Conservation (phyloP, 2,329 filamentous ascomycete species). For the Fusarium anguioides region DNA sequence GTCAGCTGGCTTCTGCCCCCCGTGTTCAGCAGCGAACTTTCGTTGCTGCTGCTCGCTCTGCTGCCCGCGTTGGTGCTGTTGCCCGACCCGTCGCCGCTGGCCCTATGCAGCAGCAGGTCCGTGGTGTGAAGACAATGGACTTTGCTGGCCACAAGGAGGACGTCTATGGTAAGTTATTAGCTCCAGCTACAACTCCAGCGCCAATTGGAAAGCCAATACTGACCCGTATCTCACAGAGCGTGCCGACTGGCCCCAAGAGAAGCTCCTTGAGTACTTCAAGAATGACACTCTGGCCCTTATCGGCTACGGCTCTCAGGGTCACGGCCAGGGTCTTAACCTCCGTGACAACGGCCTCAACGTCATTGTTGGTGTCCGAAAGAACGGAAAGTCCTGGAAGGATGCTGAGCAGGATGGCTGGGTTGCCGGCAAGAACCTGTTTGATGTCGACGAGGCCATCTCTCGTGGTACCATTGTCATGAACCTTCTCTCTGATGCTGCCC, state of each 20-base stretch:
- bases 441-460: conserved; percentile 94
- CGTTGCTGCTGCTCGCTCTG: conserved; percentile 68
- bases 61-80: conserved; percentile 65
- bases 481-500: conserved; percentile 95
- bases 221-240: conserved; percentile 73
- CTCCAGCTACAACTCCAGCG: neutral
- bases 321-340: conserved; percentile 99
- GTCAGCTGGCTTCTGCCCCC: conserved; percentile 68
- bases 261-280: conserved; percentile 99
- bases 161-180: conserved; percentile 78
- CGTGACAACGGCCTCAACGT: conserved; percentile 99
- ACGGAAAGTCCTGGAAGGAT: conserved; percentile 98
- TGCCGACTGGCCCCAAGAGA: conserved; percentile 97
- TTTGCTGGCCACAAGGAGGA: conserved; percentile 96
- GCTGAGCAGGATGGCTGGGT: conserved; percentile 98
- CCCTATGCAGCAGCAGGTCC: conserved; percentile 74
- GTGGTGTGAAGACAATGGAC: conserved; percentile 98
- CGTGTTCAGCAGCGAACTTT: conserved; percentile 72
- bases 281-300: conserved; percentile 99
- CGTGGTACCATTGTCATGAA: conserved; percentile 99
- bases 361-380: conserved; percentile 98
- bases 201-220: conserved; percentile 32
- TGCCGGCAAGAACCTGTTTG: conserved; percentile 98
- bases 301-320: conserved; percentile 96
- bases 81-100: conserved; percentile 63